Evolutionary conservation across 2,329 filamentous ascomycete genomes (phyloP), one percentile per base, ranked within the genome.

Genomic region (Aspergillus sp.): DNA sequence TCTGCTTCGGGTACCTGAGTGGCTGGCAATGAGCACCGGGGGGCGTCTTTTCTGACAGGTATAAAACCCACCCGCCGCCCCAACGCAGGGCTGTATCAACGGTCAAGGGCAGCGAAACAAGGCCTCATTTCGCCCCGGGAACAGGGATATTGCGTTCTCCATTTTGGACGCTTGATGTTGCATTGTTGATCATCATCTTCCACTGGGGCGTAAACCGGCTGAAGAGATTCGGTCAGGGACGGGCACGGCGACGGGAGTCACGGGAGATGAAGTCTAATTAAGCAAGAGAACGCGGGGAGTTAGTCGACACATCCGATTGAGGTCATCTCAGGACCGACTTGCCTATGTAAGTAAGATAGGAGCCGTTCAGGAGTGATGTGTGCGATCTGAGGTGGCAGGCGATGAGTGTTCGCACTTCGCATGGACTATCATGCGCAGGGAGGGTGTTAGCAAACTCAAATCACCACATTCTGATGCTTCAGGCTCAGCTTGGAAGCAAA

Each of bases 361-460:
- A 15, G 19, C 17, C 8, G 44, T 17, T 46, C 21, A 31, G 27
- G 27, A 50, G n/a, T 33, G 11, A 51, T 24, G 35, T 24, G 35
- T 51, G 48, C 11, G 15, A 41, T 51, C 14, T 15, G 27, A 46
- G 44, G 14, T 46, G 44, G 44, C 12, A 27, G 44, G 44, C 24
- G 23, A 46, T n/a, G 24, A 27, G 44, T 46, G 21, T n/a, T 17
- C 15, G 27, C 14, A 35, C 11, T 11, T 24, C 17, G 31, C 31
- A 49, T 21, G 45, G 17, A 39, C 31, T 39, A 49, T 49, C 31
- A 37, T 23, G 17, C 12, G 12, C 24, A 9, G 7, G n/a, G 8
- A 33, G 12, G 33, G 35, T 21, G 12, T 50, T 50, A 40, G 47
- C 35, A 40, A 51, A 51, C 48, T 51, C 48, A 51, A 51, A 51